Evolutionary conservation across 306 rosid genomes (phyloP).

Genomic region (Acacia acuminata): DNA sequence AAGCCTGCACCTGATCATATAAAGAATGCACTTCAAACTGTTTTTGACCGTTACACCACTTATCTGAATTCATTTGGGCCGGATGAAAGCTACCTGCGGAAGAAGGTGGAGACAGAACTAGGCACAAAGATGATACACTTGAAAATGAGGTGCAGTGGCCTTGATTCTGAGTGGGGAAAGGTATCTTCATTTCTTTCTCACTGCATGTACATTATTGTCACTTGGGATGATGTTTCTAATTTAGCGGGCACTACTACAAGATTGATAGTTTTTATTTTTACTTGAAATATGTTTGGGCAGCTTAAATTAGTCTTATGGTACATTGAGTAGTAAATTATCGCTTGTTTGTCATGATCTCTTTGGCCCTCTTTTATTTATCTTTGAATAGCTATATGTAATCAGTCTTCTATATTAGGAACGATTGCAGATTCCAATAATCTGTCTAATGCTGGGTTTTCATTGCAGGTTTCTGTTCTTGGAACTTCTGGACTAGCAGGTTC

Average conservation of each 20-base stretch:
- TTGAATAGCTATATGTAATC: background rate
- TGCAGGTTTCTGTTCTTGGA: slow-evolving; percentile 94
- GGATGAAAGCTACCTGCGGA: slow-evolving; percentile 75
- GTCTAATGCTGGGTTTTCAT: slow-evolving; percentile 20
- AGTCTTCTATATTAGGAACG: background rate
- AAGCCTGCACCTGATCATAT: slow-evolving; percentile 63
- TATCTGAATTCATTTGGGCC: slow-evolving; percentile 90
- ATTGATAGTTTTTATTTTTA: background rate
- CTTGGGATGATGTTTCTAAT: slow-evolving; percentile 2
- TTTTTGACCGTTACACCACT: slow-evolving; percentile 63
- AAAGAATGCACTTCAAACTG: slow-evolving; percentile 58
- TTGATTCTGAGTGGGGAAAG: slow-evolving; percentile 93
- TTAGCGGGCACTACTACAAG: background rate
- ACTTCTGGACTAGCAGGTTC: slow-evolving; percentile 98
- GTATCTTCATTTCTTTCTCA: slow-evolving; percentile 39
- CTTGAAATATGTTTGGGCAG: background rate
- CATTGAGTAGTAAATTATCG: background rate
- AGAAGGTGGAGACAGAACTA: slow-evolving; percentile 91
- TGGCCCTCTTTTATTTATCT: background rate
- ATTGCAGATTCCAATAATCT: slow-evolving; percentile 22
- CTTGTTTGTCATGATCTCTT: background rate
- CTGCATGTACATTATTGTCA: background rate
- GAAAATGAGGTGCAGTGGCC: slow-evolving; percentile 89
- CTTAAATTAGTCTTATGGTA: background rate
- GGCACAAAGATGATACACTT: slow-evolving; percentile 87